These are phyloP conservation scores for Tulasnella sp. DNA, from an alignment of 768 basidiomycete genomes.

Conservation along the genomic window DNA sequence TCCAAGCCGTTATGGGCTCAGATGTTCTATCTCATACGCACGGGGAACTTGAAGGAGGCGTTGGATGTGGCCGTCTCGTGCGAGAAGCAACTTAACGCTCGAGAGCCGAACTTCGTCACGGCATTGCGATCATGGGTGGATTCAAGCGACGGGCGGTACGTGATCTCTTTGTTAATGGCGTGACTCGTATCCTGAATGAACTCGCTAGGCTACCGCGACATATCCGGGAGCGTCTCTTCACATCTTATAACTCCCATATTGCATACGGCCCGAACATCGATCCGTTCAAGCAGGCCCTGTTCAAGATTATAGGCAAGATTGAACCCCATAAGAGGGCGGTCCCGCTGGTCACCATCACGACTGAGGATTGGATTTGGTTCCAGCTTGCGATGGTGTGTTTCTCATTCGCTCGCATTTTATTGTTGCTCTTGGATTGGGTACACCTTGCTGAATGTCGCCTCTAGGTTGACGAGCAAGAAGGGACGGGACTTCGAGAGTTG, in stretches of 20 bases:
- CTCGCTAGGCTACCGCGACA: constrained; percentile 26
- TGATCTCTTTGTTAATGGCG: constrained; percentile 6
- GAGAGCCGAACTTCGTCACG: constrained; percentile 72
- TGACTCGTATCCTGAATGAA: not conserved
- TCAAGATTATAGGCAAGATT: constrained; percentile 89
- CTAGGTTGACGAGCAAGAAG: constrained; percentile 76
- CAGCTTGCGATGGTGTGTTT: constrained; percentile 71
- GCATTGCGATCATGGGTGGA: constrained; percentile 79
- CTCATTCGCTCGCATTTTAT: not conserved
- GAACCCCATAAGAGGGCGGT: constrained; percentile 74
- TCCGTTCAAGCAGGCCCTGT: constrained; percentile 91
- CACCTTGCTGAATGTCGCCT: too few species aligned
- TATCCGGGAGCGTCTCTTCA: constrained; percentile 51
- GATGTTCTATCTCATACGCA: constrained; percentile 83
- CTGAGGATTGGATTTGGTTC: constrained; percentile 98
- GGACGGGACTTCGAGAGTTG: constrained; percentile 60
- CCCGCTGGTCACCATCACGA: constrained; percentile 75
- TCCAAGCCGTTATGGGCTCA: constrained; percentile 90
- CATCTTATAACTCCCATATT: constrained; percentile 57
- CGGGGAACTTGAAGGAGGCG: constrained; percentile 73
- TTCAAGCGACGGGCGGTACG: constrained; percentile 65
- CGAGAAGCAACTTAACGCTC: constrained; percentile 60
- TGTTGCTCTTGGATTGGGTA: too few species aligned
- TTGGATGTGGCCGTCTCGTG: constrained; percentile 60
- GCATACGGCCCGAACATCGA: constrained; percentile 78